These are phyloP conservation scores for Fistulina hepatica DNA, from an alignment of 1,284 basidiomycete species.

Conservation along the genomic window DNA sequence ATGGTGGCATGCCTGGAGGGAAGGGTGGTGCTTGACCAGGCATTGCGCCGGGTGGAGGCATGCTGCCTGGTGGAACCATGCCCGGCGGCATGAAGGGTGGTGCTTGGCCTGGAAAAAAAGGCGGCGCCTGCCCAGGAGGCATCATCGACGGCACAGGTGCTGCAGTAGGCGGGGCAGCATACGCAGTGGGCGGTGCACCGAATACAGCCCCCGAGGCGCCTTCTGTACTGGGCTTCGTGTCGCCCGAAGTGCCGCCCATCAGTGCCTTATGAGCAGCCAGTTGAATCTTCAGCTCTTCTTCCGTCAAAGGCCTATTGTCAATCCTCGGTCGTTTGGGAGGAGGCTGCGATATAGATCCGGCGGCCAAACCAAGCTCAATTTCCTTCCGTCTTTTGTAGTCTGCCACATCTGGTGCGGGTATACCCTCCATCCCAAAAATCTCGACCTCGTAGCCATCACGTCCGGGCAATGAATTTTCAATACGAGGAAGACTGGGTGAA, in stretches of 20 bases:
- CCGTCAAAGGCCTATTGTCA: constrained; percentile 71
- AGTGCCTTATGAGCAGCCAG: constrained; percentile 85
- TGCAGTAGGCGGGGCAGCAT: constrained; percentile 43
- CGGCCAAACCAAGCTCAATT: constrained; percentile 78
- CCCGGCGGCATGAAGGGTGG: constrained; percentile 23
- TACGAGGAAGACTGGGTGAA: constrained; percentile 52
- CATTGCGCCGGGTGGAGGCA: constrained; percentile 23
- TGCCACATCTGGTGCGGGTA: constrained; percentile 86
- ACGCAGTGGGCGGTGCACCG: constrained; percentile 57
- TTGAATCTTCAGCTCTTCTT: constrained; percentile 78
- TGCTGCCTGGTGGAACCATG: constrained; percentile 25
- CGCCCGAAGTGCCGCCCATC: constrained; percentile 61
- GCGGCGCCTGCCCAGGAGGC: constrained; percentile 12
- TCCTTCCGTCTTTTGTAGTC: constrained; percentile 94
- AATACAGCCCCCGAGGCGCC: constrained; percentile 46
- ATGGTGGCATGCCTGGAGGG: constrained; percentile 19
- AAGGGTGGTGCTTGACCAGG: constrained; percentile 19
- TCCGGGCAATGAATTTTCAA: constrained; percentile 93
- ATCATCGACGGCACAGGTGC: constrained; percentile 19
- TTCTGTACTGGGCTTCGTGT: constrained; percentile 26
- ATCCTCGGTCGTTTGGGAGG: constrained; percentile 75
- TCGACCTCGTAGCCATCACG: constrained; percentile 98
- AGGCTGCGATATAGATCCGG: constrained; percentile 70
- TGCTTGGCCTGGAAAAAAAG: constrained; percentile 17
- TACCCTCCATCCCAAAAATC: constrained; percentile 99